phyloP scores from a whole-genome alignment of 2,329 filamentous ascomycete species.

The Bretziella fagacearum region DNA sequence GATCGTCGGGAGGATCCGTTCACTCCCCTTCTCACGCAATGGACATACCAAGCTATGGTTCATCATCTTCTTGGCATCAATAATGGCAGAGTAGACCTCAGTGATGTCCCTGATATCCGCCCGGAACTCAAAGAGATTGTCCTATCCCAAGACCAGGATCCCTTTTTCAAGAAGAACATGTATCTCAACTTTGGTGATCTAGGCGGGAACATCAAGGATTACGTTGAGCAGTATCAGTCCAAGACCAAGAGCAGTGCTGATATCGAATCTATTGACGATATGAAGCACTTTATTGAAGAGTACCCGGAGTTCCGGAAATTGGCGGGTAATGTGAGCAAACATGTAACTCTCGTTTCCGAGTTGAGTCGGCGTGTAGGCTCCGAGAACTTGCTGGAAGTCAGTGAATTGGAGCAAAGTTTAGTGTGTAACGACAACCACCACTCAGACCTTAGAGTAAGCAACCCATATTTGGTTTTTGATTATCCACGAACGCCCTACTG shows the following conservation, averaged over 20 bases:
- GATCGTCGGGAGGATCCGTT: conserved; percentile 90
- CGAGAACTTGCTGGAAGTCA: conserved; percentile 84
- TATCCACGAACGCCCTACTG: background rate
- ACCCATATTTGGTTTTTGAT: background rate
- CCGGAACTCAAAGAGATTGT: conserved; percentile 89
- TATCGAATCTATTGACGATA: conserved; percentile 91
- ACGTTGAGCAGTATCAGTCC: conserved; percentile 93
- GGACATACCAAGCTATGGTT: conserved; percentile 99
- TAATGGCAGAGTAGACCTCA: conserved; percentile 85
- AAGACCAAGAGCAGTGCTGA: conserved; percentile 95
- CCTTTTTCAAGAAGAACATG: conserved; percentile 99
- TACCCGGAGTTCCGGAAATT: conserved; percentile 96
- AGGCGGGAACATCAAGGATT: conserved; percentile 92
- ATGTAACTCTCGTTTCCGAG: conserved; percentile 89
- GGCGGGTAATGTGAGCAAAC: conserved; percentile 95
- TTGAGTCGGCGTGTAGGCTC: conserved; percentile 73
- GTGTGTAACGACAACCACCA: conserved; percentile 94
- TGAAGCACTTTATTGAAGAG: conserved; percentile 98
- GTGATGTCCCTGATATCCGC: conserved; percentile 64
- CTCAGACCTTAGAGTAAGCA: conserved; percentile 64
- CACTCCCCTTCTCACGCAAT: conserved; percentile 85
- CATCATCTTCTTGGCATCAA: conserved; percentile 87
- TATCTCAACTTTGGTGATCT: conserved; percentile 94
- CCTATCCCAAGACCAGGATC: conserved; percentile 88
- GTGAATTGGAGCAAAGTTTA: conserved; percentile 88